Evolutionary conservation across 495 filamentous ascomycete genomes (phyloP).

Genomic region (Penicillium robsamsonii): DNA sequence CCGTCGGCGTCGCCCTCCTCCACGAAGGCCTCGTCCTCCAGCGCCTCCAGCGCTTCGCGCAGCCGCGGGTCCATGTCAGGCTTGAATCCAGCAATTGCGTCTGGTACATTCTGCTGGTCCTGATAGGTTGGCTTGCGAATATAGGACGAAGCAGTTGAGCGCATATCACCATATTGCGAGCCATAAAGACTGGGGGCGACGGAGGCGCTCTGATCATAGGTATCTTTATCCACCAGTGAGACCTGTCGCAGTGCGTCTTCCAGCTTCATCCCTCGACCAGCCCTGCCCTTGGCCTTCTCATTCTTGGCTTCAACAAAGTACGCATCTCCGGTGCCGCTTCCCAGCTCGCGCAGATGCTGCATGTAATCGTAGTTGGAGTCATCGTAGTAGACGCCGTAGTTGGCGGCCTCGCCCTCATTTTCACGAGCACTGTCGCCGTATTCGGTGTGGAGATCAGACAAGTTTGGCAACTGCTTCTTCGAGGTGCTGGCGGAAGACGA

Average conservation of each 20-base stretch:
- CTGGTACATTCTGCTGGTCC: constrained; percentile 89
- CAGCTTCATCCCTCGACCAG: constrained; percentile 70
- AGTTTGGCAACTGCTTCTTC: constrained; percentile 44
- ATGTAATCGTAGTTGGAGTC: constrained; percentile 98
- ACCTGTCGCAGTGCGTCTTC: constrained; percentile 77
- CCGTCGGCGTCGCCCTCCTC: constrained; percentile 73
- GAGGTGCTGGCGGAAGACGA: constrained; percentile 29
- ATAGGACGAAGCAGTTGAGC: constrained; percentile 60
- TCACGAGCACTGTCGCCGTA: constrained; percentile 65
- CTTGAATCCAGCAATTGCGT: constrained; percentile 87
- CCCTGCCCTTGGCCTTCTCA: constrained; percentile 56
- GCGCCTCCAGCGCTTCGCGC: constrained; percentile 86
- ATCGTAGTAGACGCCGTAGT: constrained; percentile 83
- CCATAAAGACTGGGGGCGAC: constrained; percentile 35
- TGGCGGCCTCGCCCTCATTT: constrained; percentile 96
- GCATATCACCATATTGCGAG: constrained; percentile 36
- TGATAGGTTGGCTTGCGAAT: constrained; percentile 76
- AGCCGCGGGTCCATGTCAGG: constrained; percentile 97
- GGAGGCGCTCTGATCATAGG: constrained; percentile 47
- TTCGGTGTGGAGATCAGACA: constrained; percentile 73
- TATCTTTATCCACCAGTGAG: constrained; percentile 49
- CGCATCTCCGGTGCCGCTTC: constrained; percentile 56
- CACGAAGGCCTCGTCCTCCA: constrained; percentile 95
- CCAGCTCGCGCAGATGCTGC: constrained; percentile 94
- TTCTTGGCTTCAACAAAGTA: constrained; percentile 74